phyloP scores from a whole-genome alignment of 2,329 filamentous ascomycete species.

The Chrysoporthe puriensis region DNA sequence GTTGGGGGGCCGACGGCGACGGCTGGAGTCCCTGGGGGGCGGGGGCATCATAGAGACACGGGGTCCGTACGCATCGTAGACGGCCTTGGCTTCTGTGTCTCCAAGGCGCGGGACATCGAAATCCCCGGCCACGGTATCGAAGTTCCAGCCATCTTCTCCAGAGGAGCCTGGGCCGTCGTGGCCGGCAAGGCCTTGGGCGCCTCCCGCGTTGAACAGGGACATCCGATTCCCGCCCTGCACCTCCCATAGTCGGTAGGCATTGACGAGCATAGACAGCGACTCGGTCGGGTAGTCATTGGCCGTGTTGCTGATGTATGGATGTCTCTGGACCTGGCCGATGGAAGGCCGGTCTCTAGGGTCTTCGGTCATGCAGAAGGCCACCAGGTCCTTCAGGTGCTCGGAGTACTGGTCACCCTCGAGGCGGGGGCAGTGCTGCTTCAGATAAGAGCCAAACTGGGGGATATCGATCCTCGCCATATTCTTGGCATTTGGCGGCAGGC shows the following conservation, averaged over 20 bases:
- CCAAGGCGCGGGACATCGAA: conserved; percentile 63
- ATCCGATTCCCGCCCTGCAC: conserved; percentile 71
- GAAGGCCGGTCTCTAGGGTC: conserved; percentile 70
- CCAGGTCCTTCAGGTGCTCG: conserved; percentile 66
- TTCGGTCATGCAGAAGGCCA: conserved; percentile 73
- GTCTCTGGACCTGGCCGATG: conserved; percentile 69
- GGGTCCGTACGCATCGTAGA: conserved; percentile 61
- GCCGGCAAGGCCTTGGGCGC: conserved; percentile 55
- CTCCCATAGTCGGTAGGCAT: conserved; percentile 77
- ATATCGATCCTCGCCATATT: conserved; percentile 51
- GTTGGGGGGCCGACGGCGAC: conserved; percentile 61
- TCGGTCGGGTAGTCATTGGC: conserved; percentile 65
- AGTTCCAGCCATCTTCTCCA: conserved; percentile 67
- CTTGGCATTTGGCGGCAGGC: conserved; percentile 70
- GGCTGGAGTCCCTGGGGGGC: conserved; percentile 49
- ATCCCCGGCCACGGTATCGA: conserved; percentile 63
- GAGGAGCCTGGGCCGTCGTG: conserved; percentile 38
- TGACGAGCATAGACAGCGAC: conserved; percentile 66
- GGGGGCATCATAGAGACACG: conserved; percentile 55
- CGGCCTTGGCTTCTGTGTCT: conserved; percentile 58
- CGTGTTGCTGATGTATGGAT: conserved; percentile 70
- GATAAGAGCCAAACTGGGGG: conserved; percentile 57
- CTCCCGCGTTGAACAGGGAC: conserved; percentile 64
- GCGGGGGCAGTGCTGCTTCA: conserved; percentile 66
- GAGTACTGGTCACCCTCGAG: conserved; percentile 76